phyloP scores from a whole-genome alignment of 2,329 filamentous ascomycete species.

The Aspergillus oerlinghausenensis region DNA sequence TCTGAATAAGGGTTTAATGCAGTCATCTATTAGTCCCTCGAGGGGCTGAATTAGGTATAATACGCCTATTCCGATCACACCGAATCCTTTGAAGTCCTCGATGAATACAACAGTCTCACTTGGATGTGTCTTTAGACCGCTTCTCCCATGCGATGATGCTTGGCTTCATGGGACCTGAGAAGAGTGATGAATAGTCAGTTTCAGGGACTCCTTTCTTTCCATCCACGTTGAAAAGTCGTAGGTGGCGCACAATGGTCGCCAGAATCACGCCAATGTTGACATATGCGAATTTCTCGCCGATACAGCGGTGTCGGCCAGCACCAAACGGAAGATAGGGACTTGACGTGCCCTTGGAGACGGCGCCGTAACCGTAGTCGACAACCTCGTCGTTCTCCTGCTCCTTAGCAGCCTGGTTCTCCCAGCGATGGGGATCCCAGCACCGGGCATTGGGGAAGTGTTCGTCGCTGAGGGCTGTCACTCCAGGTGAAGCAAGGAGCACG shows the following conservation, averaged over 20 bases:
- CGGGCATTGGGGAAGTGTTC: constrained; percentile 58
- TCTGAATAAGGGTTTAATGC: no score
- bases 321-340: constrained; percentile 68
- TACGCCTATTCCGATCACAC: neutral
- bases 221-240: constrained; percentile 56
- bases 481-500: constrained; percentile 75
- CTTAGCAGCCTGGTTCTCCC: constrained; percentile 43
- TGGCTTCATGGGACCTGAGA: neutral
- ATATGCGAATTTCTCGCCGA: constrained; percentile 73
- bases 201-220: constrained; percentile 54
- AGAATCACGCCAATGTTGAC: constrained; percentile 64
- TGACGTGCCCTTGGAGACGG: constrained; percentile 56
- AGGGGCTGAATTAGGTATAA: neutral
- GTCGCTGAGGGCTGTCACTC: constrained; percentile 56
- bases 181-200: constrained; percentile 55
- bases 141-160: neutral
- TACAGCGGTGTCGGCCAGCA: constrained; percentile 67
- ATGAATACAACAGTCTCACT: neutral
- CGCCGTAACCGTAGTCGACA: constrained; percentile 59
- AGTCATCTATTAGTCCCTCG: no score
- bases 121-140: neutral
- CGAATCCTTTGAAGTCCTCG: neutral
- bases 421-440: constrained; percentile 59
- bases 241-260: constrained; percentile 56
- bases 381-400: constrained; percentile 50